These are phyloP conservation scores for Yamadazyma paraphyllophila DNA, from an alignment of 805 yeast genomes.

Conservation along the genomic window DNA sequence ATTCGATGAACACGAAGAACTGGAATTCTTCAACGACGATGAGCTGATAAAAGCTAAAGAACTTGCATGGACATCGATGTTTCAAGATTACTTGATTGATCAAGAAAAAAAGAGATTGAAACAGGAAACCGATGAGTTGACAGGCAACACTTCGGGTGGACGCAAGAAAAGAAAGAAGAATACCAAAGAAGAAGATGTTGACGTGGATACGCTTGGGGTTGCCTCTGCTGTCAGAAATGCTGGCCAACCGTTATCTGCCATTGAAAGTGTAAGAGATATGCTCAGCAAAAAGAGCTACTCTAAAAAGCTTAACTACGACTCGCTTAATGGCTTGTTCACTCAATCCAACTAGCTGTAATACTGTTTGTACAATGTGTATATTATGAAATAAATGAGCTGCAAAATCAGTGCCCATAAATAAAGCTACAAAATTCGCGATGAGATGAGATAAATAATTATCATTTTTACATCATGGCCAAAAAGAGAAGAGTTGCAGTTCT, in stretches of 20 bases:
- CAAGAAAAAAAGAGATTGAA: constrained; percentile 84
- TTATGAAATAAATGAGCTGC: neutral
- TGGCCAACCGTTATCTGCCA: constrained; percentile 55
- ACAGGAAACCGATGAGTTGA: constrained; percentile 79
- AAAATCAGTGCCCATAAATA: too few relatives aligned
- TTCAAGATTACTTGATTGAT: constrained; percentile 79
- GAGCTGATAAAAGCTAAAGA: constrained; percentile 53
- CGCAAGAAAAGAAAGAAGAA: constrained; percentile 40
- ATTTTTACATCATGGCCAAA: constrained; percentile 60
- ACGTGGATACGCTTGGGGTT: constrained; percentile 28
- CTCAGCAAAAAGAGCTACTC: constrained; percentile 74
- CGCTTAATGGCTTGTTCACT: constrained; percentile 21
- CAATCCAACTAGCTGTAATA: neutral
- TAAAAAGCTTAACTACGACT: constrained; percentile 86
- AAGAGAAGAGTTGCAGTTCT: constrained; percentile 88
- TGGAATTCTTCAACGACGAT: constrained; percentile 62
- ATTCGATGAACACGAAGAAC: constrained; percentile 65
- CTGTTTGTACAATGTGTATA: neutral
- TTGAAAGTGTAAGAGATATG: constrained; percentile 77
- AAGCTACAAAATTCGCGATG: constrained; percentile 3
- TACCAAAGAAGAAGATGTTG: constrained; percentile 17
- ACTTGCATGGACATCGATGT: constrained; percentile 84
- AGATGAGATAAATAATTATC: constrained; percentile 7
- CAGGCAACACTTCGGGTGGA: constrained; percentile 61
- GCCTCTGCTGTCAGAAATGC: constrained; percentile 35